Base-by-base conservation (phyloP, 257 asterid species). In the Nicotiana tomentosiformis region DNA sequence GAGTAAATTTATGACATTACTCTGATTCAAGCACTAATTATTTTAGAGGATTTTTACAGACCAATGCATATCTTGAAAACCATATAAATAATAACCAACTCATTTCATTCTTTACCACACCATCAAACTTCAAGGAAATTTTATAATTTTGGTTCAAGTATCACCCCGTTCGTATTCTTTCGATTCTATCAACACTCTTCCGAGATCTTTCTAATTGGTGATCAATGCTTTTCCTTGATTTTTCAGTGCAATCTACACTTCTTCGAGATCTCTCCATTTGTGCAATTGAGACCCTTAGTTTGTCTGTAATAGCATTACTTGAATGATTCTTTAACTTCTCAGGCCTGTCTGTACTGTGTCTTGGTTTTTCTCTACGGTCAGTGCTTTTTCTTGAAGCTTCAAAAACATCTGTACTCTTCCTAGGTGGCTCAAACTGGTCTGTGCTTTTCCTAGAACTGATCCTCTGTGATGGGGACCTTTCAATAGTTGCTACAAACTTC, bases 231-330 rank as follows among this genome's bases (percentile, higher is more conserved):
- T 87, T 94, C 89, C 98, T 84, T 0, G 97, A 90, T 74, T 93
- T 95, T 11, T 93, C 98, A 20, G 91, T 88, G 90, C 95, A 87
- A 80, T 92, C 98, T 7, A 93, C 92, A 77, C 98, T 95, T 74
- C 98, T 93, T 86, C 98, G 91, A 49, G 98, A 92, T 84, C 97
- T 90, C 57, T 95, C 98, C 87, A 87, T 83, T 58, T 92, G 98
- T 82, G 93, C 96, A 49, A 89, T 91, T 1, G 97, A 87, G 46
- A 89, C 84, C 89, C 95, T 92, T 84, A 89, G 86, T 85, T 88
- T 92, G 80, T 93, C 97, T 26, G 80, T 53, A 29, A 76, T 76
- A 1, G 49, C 86, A 64, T 86, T 90, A 35, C 87, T 91, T 2
- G 91, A 77, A 86, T 87, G 92, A 80, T 83, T 89, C 84, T 88